These are phyloP conservation scores for Talaromyces sp. DNA, from an alignment of 2,329 filamentous ascomycete species.

Conservation along the genomic window DNA sequence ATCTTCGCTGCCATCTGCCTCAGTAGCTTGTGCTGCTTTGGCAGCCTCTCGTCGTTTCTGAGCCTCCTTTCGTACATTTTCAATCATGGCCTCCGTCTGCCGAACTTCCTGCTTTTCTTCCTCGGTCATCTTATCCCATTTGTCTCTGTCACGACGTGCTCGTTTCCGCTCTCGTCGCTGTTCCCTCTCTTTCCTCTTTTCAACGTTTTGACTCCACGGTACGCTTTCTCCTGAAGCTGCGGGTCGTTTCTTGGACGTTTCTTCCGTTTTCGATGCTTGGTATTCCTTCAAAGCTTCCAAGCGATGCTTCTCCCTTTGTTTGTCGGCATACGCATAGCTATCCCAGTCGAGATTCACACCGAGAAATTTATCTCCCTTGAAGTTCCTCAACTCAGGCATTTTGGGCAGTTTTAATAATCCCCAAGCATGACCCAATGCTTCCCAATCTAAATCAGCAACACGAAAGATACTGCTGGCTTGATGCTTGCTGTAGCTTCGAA, in stretches of 20 bases:
- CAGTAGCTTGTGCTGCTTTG: background rate
- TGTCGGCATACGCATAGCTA: slow-evolving; percentile 67
- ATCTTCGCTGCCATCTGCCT: slow-evolving; percentile 35
- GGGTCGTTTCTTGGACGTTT: slow-evolving; percentile 49
- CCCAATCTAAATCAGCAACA: slow-evolving; percentile 77
- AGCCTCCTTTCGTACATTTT: slow-evolving; percentile 60
- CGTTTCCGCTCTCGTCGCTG: slow-evolving; percentile 62
- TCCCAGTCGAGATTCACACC: slow-evolving; percentile 60
- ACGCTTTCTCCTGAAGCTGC: slow-evolving; percentile 56
- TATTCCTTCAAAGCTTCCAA: slow-evolving; percentile 52
- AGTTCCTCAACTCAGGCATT: slow-evolving; percentile 84
- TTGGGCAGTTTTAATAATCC: slow-evolving; percentile 80
- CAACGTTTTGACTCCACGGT: slow-evolving; percentile 70
- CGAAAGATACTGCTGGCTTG: slow-evolving; percentile 89
- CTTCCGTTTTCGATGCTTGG: slow-evolving; percentile 39
- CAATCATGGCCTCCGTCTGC: slow-evolving; percentile 63
- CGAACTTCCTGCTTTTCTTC: slow-evolving; percentile 61
- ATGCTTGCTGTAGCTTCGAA: slow-evolving; percentile 86
- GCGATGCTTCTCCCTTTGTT: slow-evolving; percentile 63
- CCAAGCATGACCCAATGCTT: slow-evolving; percentile 75
- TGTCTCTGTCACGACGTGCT: slow-evolving; percentile 61
- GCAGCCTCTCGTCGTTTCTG: slow-evolving; percentile 26
- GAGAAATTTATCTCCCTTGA: slow-evolving; percentile 63
- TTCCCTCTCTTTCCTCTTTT: slow-evolving; percentile 60
- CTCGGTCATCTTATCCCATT: slow-evolving; percentile 63